These are phyloP conservation scores for Allium fistulosum DNA, from an alignment of 106 monocot genomes.

Conservation along the genomic window DNA sequence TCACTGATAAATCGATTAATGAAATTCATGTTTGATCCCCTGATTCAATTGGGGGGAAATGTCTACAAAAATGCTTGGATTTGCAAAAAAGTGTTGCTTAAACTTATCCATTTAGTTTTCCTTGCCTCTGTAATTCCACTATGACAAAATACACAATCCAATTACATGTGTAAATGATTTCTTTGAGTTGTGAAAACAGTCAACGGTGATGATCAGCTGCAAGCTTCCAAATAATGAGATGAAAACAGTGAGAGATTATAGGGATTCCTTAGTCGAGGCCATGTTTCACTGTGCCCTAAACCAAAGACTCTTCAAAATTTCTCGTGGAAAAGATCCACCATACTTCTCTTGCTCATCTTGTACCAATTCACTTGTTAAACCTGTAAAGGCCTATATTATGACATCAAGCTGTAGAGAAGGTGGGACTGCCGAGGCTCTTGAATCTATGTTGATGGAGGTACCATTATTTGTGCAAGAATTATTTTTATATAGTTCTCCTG, in stretches of 20 bases:
- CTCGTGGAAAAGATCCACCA: conserved; percentile 89
- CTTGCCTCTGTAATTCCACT: no score
- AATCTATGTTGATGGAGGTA: conserved; percentile 96
- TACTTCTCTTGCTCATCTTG: conserved; percentile 86
- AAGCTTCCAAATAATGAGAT: conserved; percentile 68
- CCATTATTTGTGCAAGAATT: no score
- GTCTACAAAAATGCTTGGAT: no score
- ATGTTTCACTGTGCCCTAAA: conserved; percentile 98
- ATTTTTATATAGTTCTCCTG: no score
- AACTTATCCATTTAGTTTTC: no score
- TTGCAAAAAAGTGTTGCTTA: no score
- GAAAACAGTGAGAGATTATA: conserved; percentile 85
- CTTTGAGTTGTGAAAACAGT: conserved; percentile 76
- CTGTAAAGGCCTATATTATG: conserved; percentile 96
- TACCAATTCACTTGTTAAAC: conserved; percentile 69
- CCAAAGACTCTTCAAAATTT: conserved; percentile 95
- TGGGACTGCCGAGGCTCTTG: conserved; percentile 78
- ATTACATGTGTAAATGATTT: no score
- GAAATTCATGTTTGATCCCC: no score
- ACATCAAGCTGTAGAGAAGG: conserved; percentile 81
- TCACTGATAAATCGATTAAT: no score
- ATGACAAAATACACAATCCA: no score
- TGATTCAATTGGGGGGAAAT: no score
- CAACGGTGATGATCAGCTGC: conserved; percentile 97
- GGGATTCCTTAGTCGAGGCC: conserved; percentile 77